Evolutionary conservation across 306 rosid species (phyloP), one percentile per base, ranked within the genome.

Genomic region (Ceratonia siliqua): DNA sequence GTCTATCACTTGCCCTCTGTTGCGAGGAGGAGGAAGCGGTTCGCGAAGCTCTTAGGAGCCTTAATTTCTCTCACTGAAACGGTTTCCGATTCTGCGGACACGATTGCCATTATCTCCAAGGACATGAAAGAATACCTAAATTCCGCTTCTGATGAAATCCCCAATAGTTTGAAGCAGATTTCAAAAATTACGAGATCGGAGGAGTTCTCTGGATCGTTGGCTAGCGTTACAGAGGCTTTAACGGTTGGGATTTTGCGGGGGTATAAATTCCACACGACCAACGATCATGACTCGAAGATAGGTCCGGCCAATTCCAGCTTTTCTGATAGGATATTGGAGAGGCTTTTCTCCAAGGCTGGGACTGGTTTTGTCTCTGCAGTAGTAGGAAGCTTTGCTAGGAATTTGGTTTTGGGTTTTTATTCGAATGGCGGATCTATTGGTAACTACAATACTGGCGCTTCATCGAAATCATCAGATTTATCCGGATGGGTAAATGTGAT

Each of bases 381-480:
- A 65, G 96, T 90, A n/a, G 99, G 99, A 42, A 94, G 96, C 82
- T 94, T 94, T 72, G 99, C 96, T 0, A 87, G 78, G 85, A 94
- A 94, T 64, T 64, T 92, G 87, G 92, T 94, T 73, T 15, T 87
- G 87, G 97, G 92, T 4, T 86, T 83, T 68, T 71, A 28, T 73
- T 76, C 84, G 2, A 17, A 46, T 43, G 78, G 71, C 52, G 82
- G 65, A n/a, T 74, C 77, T 5, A 41, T 24, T 0, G 82, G 56
- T 57, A 42, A 42, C 14, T 18, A 61, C 9, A 56, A 70, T 21
- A 20, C 27, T 10, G 17, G 77, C 39, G 71, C 78, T 20, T 66
- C 25, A 41, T 75, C 86, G 7, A 75, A 58, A 61, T 69, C 20
- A 15, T 27, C 87, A 22, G 96, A 78, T 33, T 72, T 79, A 58